Base-by-base conservation (phyloP, 805 yeast genomes). In the Barnettozyma wickerhamii region DNA sequence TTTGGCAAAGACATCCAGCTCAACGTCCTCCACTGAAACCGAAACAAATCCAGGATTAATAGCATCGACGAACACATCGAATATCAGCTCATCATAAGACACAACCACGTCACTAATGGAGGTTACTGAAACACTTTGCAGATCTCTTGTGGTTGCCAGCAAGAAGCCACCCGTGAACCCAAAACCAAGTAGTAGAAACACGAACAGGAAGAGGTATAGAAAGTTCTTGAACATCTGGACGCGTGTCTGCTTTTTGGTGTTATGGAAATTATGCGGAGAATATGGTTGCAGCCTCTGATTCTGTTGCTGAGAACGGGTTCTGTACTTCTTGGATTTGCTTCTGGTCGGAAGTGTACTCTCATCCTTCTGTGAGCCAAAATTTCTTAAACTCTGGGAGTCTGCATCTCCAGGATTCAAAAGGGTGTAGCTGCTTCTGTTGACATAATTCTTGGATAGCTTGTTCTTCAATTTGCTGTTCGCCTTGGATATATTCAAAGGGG, bases 21-120 rank as follows among this genome's bases (percentile, higher is more conserved):
- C 91, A 9, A 82, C 81, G 12, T 78, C 76, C 31, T 69, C 66
- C 2, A 90, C 69, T 2, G 68, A 64, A 5, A 89, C 77, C 3
- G 84, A 71, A 49, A 89, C 69, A 62, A 90, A 74, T 0, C 97
- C 96, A 0, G 96, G 96, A 58, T 91, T 91, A 52, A 81, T 77
- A 0, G 95, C 95, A 44, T 79, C 83, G 18, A 88, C 76, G 3
- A 77, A 74, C 51, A 91, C 65, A 56, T 83, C 86, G 64, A 91
- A 88, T 1, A 89, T 74, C 35, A 91, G 65, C 56, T 88, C 97
- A 54, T 89, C 95, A 48, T 81, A 81, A 38, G 93, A 81, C 3
- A 87, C 84, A 10, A 90, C 66, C 1, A 90, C 74, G 53, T 86
- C 86, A 37, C 74, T 75, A 30, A 90, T 68, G n/a, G 77, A 65